Evolutionary conservation across 306 rosid genomes (phyloP).

Genomic region (Delonix regia): DNA sequence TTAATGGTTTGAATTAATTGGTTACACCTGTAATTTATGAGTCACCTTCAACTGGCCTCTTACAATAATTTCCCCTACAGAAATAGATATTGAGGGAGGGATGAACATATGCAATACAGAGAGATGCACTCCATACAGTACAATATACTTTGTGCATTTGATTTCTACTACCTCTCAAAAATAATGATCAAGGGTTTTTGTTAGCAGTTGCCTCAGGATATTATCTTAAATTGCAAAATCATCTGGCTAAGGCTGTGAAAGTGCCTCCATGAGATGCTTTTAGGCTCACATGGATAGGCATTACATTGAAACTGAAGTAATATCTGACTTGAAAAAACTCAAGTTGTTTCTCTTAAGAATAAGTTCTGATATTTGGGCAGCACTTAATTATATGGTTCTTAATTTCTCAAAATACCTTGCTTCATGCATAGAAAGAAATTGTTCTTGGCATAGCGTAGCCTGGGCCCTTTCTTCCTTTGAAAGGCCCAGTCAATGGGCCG

Average conservation of each 20-base stretch:
- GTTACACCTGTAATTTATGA: not conserved
- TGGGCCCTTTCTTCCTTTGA: not conserved
- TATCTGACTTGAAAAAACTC: not conserved
- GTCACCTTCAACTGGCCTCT: not conserved
- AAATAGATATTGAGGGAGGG: not conserved
- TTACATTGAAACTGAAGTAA: not conserved
- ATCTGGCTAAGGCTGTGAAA: slow-evolving; percentile 8
- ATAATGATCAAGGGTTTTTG: slow-evolving; percentile 11
- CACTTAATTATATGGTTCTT: slow-evolving; percentile 22
- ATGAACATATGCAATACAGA: slow-evolving; percentile 25
- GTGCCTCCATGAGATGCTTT: slow-evolving; percentile 2
- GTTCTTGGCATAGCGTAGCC: not conserved
- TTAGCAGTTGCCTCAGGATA: slow-evolving; percentile 19
- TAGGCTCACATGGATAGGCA: slow-evolving; percentile 25
- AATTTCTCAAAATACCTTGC: slow-evolving; percentile 33
- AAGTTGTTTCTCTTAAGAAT: not conserved
- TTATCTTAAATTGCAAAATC: slow-evolving; percentile 1
- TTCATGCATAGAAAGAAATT: slow-evolving; percentile 9
- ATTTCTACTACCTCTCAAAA: slow-evolving; percentile 18
- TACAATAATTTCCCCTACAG: not conserved
- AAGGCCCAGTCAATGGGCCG: not conserved
- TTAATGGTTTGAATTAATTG: not conserved
- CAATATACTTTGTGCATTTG: not conserved
- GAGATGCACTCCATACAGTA: slow-evolving; percentile 1
- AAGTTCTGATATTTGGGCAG: slow-evolving; percentile 16